phyloP scores from a whole-genome alignment of 1,284 basidiomycete species.

The Ceratobasidium papillatum region DNA sequence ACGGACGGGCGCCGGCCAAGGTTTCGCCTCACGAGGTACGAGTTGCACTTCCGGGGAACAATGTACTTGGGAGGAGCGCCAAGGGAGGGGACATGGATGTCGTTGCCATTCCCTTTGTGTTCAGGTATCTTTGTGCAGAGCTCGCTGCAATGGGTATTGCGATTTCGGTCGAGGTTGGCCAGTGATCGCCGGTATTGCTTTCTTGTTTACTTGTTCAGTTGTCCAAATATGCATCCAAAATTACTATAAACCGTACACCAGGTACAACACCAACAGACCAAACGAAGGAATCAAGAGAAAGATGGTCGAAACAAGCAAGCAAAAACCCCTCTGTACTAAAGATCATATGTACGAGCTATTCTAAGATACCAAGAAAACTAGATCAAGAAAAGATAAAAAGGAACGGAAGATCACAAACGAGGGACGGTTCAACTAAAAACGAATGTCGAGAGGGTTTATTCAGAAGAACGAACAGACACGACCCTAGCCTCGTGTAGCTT shows the following conservation, averaged over 20 bases:
- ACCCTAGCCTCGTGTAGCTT: conserved; percentile 35
- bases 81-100: conserved; percentile 89
- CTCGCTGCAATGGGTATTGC: conserved; percentile 86
- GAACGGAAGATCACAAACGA: conserved; percentile 21
- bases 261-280: conserved; percentile 21
- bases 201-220: conserved; percentile 11
- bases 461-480: conserved; percentile 25
- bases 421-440: conserved; percentile 6
- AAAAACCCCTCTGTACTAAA: conserved; percentile 4
- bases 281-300: conserved; percentile 3
- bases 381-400: background rate
- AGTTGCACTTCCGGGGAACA: conserved; percentile 69
- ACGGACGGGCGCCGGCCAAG: conserved; percentile 44
- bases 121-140: conserved; percentile 87
- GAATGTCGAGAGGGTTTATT: conserved; percentile 1
- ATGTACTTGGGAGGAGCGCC: conserved; percentile 65
- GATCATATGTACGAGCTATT: conserved; percentile 3
- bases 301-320: background rate
- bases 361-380: background rate
- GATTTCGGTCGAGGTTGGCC: conserved; percentile 67
- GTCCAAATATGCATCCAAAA: conserved; percentile 4
- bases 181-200: background rate
- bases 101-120: conserved; percentile 95
- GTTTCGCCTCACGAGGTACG: conserved; percentile 57
- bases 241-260: conserved; percentile 37